Evolutionary conservation across 2,329 filamentous ascomycete species (phyloP).

Genomic region (Colletotrichum endophyticum): DNA sequence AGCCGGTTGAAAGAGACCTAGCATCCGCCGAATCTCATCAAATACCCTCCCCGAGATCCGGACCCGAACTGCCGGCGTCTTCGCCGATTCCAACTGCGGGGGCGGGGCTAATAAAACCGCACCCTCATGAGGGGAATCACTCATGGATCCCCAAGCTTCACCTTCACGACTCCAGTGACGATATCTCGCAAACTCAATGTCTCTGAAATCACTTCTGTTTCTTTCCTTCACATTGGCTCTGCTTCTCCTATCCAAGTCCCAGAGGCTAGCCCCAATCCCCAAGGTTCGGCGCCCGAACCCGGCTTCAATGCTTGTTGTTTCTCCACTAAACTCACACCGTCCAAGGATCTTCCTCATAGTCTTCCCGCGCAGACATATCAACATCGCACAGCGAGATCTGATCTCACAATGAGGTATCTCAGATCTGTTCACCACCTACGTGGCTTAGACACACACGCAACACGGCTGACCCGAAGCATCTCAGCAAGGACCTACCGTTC

Average conservation of each 20-base stretch:
- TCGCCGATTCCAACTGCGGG: slow-evolving; percentile 5
- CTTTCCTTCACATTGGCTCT: not conserved
- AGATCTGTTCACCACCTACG: not conserved
- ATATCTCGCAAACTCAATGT: not conserved
- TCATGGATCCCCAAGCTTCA: not conserved
- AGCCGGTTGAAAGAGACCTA: not conserved
- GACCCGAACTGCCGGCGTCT: slow-evolving; percentile 13
- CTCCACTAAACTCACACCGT: not conserved
- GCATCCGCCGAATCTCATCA: not conserved
- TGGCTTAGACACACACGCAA: not conserved
- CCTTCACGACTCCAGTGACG: not conserved
- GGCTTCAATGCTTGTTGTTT: not conserved
- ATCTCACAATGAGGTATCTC: slow-evolving; percentile 2
- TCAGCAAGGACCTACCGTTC: not conserved
- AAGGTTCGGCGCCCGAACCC: not conserved
- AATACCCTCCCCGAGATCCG: not conserved
- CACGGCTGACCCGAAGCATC: not conserved
- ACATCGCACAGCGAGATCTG: not conserved
- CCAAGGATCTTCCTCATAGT: not conserved
- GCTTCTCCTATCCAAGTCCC: not conserved
- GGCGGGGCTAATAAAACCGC: not conserved
- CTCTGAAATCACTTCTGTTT: not conserved
- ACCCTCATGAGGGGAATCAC: not conserved
- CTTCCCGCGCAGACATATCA: not conserved
- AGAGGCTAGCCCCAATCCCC: not conserved